Conservation (phyloP, 495 filamentous ascomycete species). For the Xylaria acuta region DNA sequence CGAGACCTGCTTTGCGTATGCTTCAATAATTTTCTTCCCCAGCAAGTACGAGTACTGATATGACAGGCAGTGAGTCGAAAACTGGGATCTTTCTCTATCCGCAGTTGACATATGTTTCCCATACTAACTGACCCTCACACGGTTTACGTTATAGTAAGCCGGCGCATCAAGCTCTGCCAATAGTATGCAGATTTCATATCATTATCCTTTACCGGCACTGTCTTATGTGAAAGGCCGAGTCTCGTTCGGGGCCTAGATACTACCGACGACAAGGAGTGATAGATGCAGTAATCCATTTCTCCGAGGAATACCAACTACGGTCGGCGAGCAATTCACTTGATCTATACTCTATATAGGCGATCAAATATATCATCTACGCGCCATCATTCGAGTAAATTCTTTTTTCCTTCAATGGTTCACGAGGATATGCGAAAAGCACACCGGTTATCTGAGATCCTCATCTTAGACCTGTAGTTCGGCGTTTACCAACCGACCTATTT, state of each 20-base stretch:
- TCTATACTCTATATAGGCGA: background rate
- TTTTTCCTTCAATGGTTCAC: background rate
- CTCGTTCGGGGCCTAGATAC: background rate
- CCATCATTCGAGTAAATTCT: background rate
- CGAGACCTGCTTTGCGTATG: background rate
- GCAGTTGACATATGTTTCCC: background rate
- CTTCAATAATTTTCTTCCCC: no score
- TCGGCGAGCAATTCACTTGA: background rate
- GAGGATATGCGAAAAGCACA: background rate
- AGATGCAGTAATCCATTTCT: background rate
- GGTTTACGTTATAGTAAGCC: background rate
- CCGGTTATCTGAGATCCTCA: background rate
- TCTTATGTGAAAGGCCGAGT: background rate
- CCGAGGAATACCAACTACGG: background rate
- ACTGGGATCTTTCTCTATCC: background rate
- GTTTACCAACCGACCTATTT: background rate
- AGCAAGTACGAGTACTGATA: background rate
- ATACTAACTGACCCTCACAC: background rate
- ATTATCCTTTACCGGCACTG: background rate
- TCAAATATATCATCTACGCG: background rate
- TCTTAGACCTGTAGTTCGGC: background rate
- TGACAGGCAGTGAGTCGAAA: slow-evolving; percentile 7
- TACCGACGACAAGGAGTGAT: background rate
- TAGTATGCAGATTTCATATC: background rate
- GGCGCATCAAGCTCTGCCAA: background rate